Conservation (phyloP, 2,329 filamentous ascomycete genomes). For the Gremmenia infestans region DNA sequence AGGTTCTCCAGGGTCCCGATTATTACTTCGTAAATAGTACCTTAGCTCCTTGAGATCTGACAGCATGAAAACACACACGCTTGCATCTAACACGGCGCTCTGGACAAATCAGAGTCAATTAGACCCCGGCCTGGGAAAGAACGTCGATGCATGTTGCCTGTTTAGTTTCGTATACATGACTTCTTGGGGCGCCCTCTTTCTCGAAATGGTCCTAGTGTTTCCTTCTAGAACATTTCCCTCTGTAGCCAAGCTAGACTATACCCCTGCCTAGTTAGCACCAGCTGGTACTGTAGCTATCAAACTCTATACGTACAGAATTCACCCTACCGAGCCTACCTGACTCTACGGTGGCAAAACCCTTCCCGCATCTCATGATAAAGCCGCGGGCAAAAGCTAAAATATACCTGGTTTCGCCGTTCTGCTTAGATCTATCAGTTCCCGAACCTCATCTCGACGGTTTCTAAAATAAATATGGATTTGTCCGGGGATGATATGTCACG, state of each 20-base stretch:
- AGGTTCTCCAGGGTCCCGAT: constrained; percentile 14
- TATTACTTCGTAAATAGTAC: not conserved
- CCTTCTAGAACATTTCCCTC: constrained; percentile 17
- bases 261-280: not conserved
- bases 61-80: not conserved
- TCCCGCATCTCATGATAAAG: no score
- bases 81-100: not conserved
- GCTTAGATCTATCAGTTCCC: no score
- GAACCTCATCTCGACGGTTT: no score
- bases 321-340: no score
- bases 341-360: no score
- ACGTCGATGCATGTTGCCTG: not conserved
- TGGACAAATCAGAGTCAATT: constrained; percentile 1
- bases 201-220: not conserved
- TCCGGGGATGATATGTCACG: not conserved
- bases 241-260: not conserved
- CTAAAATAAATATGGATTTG: no score
- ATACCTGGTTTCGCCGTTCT: no score
- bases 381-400: no score
- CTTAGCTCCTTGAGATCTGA: not conserved
- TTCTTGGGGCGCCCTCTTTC: not conserved
- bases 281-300: no score
- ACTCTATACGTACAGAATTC: no score
- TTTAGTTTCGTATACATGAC: no score
- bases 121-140: not conserved